These are phyloP conservation scores for Coelastrella sp. DNA, from an alignment of 139 green algal species.

Conservation along the genomic window DNA sequence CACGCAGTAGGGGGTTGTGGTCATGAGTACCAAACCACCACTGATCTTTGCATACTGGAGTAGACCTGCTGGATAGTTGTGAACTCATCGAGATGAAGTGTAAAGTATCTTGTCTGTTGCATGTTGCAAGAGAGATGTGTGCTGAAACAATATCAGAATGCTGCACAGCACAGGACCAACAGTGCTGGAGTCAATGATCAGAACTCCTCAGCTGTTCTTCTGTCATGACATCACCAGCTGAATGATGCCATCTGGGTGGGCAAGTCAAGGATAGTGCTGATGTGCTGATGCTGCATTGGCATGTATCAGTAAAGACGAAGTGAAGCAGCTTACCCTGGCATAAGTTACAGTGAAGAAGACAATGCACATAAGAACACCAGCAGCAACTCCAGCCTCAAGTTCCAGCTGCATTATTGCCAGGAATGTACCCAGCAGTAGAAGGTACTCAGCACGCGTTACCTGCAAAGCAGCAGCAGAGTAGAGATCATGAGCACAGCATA, in stretches of 20 bases:
- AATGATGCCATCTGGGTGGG: too few relatives aligned
- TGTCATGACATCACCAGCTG: too few relatives aligned
- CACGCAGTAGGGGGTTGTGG: too few relatives aligned
- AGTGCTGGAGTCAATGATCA: too few relatives aligned
- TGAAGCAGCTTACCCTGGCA: slow-evolving; percentile 54
- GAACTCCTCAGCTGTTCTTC: too few relatives aligned
- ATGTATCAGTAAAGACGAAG: background rate
- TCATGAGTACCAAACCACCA: too few relatives aligned
- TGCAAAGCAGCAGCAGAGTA: slow-evolving; percentile 29
- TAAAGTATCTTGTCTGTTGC: too few relatives aligned
- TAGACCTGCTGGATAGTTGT: too few relatives aligned
- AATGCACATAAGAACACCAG: slow-evolving; percentile 74
- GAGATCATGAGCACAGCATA: background rate
- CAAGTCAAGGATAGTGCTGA: background rate
- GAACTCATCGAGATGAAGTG: too few relatives aligned
- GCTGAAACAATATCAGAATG: too few relatives aligned
- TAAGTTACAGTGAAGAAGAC: slow-evolving; percentile 84
- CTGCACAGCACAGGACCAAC: background rate
- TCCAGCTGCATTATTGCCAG: slow-evolving; percentile 73
- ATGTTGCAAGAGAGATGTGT: too few relatives aligned
- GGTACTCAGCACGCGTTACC: slow-evolving; percentile 76
- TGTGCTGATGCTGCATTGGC: background rate
- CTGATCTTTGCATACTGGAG: too few relatives aligned
- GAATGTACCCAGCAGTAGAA: slow-evolving; percentile 80
- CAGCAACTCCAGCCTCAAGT: slow-evolving; percentile 67